Percentiles rank a stretch among this genome's conserved stretches.
Evolutionary conservation across 208 protist genomes (phyloP).

Genomic region (Leishmania martiniquensis): DNA sequence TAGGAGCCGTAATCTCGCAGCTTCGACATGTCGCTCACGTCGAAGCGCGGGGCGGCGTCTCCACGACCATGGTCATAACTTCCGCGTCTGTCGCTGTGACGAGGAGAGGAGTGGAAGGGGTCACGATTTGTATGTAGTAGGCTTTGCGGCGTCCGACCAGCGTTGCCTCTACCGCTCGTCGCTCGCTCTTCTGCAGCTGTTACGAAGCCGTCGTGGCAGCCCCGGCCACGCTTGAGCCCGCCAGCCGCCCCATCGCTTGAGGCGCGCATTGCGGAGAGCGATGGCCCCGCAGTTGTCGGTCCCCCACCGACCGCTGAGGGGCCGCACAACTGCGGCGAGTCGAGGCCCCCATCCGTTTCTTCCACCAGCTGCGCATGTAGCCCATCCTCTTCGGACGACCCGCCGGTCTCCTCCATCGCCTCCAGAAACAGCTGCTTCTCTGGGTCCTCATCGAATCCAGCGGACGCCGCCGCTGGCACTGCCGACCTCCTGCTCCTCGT

Average conservation of each 20-base stretch:
- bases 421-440: conserved; percentile 16
- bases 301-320: neutral
- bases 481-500: neutral
- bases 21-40: conserved; percentile 61
- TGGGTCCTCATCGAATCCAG: neutral
- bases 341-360: conserved; percentile 2
- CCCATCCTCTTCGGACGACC: conserved; percentile 29
- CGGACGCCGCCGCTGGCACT: neutral
- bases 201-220: neutral
- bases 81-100: neutral
- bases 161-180: neutral
- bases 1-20: conserved; percentile 58
- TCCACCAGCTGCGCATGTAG: conserved; percentile 22
- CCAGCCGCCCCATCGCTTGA: neutral
- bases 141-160: neutral
- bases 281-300: neutral
- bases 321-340: neutral
- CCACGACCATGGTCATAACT: neutral
- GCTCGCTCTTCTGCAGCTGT: neutral
- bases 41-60: conserved; percentile 25
- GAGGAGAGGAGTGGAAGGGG: conserved; percentile 2
- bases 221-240: neutral
- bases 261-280: neutral
- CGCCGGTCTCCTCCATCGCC: conserved; percentile 28
- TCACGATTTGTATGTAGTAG: neutral